Conservation (phyloP, 2,329 filamentous ascomycete genomes). For the Fusarium annulatum region DNA sequence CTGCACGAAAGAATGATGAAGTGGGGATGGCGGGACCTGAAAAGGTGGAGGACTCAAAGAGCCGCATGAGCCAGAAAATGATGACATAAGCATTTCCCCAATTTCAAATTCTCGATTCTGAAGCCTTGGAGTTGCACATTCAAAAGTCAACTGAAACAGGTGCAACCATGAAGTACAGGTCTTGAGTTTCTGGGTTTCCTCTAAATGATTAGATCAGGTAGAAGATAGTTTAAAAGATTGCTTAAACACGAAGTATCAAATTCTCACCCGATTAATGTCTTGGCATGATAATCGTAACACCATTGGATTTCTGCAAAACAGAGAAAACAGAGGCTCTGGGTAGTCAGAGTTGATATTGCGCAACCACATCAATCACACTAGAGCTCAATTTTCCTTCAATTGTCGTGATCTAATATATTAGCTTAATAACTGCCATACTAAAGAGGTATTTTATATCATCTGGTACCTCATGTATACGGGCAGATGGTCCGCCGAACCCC, state of each 20-base stretch:
- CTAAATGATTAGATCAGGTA: neutral
- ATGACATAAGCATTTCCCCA: slow-evolving; percentile 38
- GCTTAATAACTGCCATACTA: neutral
- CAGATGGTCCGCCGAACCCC: neutral
- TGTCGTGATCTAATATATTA: fast-evolving
- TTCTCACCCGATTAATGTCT: neutral
- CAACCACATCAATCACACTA: neutral
- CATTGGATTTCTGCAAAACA: neutral
- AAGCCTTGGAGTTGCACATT: too few species aligned
- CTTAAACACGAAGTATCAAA: too few species aligned
- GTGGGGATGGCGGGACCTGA: slow-evolving; percentile 35
- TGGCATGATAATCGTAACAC: neutral
- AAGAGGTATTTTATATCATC: neutral
- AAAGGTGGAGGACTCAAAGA: slow-evolving; percentile 15
- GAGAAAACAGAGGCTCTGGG: neutral
- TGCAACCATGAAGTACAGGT: too few species aligned
- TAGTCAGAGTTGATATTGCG: neutral
- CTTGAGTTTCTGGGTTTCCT: too few species aligned
- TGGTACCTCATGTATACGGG: neutral
- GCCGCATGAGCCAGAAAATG: neutral
- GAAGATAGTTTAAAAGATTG: neutral
- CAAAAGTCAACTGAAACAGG: neutral
- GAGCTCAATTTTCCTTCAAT: neutral
- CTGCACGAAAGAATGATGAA: slow-evolving; percentile 35
- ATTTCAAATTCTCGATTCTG: neutral